Evolutionary conservation across 192 early-diverging fungal genomes (phyloP).

Genomic region (Phycomyces nitens): DNA sequence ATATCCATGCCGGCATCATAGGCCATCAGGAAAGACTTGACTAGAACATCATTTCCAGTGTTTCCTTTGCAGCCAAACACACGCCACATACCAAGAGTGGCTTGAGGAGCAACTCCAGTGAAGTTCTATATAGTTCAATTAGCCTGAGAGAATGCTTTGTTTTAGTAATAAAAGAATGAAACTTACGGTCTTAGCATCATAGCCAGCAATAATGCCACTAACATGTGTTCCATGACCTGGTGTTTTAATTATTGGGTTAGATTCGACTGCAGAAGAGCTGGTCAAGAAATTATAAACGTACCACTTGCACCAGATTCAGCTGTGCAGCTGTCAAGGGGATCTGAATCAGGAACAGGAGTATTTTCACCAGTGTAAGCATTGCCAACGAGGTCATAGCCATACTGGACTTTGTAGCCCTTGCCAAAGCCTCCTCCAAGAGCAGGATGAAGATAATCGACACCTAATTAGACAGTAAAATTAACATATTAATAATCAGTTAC

Average conservation of each 20-base stretch:
- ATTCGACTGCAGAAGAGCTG: background rate
- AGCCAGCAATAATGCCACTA: constrained; percentile 38
- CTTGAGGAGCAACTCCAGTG: constrained; percentile 62
- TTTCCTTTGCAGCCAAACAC: constrained; percentile 77
- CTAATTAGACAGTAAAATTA: constrained; percentile 13
- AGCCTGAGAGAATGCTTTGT: constrained; percentile 37
- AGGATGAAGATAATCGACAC: constrained; percentile 60
- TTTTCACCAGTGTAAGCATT: constrained; percentile 10
- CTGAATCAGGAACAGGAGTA: constrained; percentile 6
- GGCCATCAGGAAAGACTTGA: constrained; percentile 71
- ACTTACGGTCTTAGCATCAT: constrained; percentile 2
- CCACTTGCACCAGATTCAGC: constrained; percentile 16
- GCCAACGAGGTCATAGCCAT: constrained; percentile 41
- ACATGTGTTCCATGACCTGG: constrained; percentile 66
- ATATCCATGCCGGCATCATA: constrained; percentile 62
- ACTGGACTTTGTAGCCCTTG: constrained; percentile 49
- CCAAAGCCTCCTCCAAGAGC: constrained; percentile 68
- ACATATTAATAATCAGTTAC: background rate
- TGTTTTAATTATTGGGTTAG: constrained; percentile 44
- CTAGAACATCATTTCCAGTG: constrained; percentile 66
- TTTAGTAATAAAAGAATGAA: background rate
- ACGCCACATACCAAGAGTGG: constrained; percentile 75
- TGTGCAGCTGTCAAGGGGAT: constrained; percentile 41
- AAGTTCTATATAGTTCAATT: constrained; percentile 57
- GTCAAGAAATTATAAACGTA: background rate